Conservation (phyloP, 352 stramenopile genomes). For the Pythium apleroticum region DNA sequence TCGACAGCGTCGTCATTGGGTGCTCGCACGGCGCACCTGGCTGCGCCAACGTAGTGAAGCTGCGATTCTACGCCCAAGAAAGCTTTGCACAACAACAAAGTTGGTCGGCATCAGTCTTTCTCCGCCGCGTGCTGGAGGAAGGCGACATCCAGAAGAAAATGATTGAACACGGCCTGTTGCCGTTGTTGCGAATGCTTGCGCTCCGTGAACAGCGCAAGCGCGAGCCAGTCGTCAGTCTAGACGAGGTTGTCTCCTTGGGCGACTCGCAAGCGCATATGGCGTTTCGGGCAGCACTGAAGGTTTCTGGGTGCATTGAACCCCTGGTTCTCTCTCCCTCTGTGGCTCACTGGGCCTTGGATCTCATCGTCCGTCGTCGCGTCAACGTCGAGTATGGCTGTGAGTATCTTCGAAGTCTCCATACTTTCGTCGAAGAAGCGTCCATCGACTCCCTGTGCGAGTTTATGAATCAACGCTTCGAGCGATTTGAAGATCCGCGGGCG, state of each 20-base stretch:
- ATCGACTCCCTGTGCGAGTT: background rate
- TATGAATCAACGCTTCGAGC: constrained; percentile 25
- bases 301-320: background rate
- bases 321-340: constrained; percentile 4
- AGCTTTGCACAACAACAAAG: constrained; percentile 10
- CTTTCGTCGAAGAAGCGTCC: constrained; percentile 10
- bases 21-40: background rate
- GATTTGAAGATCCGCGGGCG: background rate
- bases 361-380: constrained; percentile 20
- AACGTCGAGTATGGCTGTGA: constrained; percentile 14
- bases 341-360: constrained; percentile 7
- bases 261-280: constrained; percentile 13
- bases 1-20: constrained; percentile 13
- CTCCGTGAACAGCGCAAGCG: constrained; percentile 19
- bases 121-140: background rate
- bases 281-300: constrained; percentile 11
- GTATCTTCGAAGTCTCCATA: constrained; percentile 9
- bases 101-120: constrained; percentile 3
- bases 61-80: constrained; percentile 23
- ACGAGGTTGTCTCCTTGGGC: background rate
- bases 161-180: constrained; percentile 12
- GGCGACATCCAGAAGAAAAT: constrained; percentile 12
- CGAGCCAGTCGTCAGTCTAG: constrained; percentile 4
- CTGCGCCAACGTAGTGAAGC: constrained; percentile 1
- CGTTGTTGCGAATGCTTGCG: constrained; percentile 22